Percentiles rank a stretch among this genome's conserved stretches.
phyloP scores from a whole-genome alignment of 768 basidiomycete genomes.

The Phylloporus arenicola region DNA sequence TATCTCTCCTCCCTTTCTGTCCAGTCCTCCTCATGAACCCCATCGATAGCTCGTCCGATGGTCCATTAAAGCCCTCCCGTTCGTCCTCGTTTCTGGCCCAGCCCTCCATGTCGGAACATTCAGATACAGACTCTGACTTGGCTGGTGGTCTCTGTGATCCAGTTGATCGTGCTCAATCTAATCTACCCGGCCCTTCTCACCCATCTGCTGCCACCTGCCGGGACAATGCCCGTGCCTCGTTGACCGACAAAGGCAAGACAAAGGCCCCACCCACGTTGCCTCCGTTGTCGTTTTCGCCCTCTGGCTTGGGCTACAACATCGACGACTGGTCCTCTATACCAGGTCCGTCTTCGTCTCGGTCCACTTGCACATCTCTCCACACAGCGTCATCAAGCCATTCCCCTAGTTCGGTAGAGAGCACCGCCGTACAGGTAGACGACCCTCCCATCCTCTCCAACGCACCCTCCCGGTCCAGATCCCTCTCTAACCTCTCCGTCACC shows the following conservation, averaged over 20 bases:
- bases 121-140: slow-evolving; percentile 4
- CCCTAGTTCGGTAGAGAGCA: slow-evolving; percentile 10
- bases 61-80: slow-evolving; percentile 7
- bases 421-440: slow-evolving; percentile 9
- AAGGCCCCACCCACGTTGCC: slow-evolving; percentile 55
- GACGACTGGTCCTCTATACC: slow-evolving; percentile 34
- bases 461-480: slow-evolving; percentile 48
- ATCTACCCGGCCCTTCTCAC: slow-evolving; percentile 22
- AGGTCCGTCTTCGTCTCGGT: slow-evolving; percentile 33
- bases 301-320: slow-evolving; percentile 43
- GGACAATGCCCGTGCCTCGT: slow-evolving; percentile 20
- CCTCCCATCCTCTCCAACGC: slow-evolving; percentile 23
- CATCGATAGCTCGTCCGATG: slow-evolving; percentile 43
- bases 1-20: slow-evolving; percentile 21
- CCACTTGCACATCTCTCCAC: slow-evolving; percentile 37
- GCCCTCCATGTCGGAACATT: slow-evolving; percentile 13
- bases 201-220: slow-evolving; percentile 8
- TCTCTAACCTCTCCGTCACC: slow-evolving; percentile 47
- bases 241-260: slow-evolving; percentile 51
- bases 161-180: no score
- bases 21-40: slow-evolving; percentile 35
- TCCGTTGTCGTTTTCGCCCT: slow-evolving; percentile 55
- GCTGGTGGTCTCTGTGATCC: no score
- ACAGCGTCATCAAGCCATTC: slow-evolving; percentile 20
- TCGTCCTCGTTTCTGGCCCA: slow-evolving; percentile 4